Base-by-base conservation (phyloP, 1,284 basidiomycete genomes). In the Phylloboletellus chloephorus region DNA sequence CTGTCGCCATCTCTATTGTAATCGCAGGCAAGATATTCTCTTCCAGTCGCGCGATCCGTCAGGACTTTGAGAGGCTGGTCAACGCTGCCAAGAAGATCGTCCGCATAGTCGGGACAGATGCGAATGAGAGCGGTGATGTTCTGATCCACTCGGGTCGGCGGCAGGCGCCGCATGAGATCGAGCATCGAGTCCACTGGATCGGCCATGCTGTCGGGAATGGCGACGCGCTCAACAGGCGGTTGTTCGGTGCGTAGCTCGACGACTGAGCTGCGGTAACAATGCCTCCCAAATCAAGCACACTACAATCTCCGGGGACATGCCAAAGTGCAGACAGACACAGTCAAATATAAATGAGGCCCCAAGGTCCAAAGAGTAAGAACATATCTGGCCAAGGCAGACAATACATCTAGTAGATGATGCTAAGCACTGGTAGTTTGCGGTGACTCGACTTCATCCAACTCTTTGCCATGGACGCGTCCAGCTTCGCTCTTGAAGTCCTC, bases 1-100 rank as follows among this genome's bases (percentile, higher is more conserved):
- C 88, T 88, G 58, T 96, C 92, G 3, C 93, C 94, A 59, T 98
- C 96, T 23, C 91, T 75, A 68, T 98, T 98, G 64, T 98, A 99
- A 65, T 98, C 96, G 64, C 95, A 97, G 23, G 88, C 87, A 30
- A 99, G 79, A 61, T 89, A 99, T 43, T 98, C 92, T 52, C 79
- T 79, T 9, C 91, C 90, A 1, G 79, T 83, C 7, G 77, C 74
- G 25, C 73, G 74, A 71, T 98, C 95, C 28, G 77, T 79, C 64
- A 78, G 75, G 39, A 97, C 71, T 57, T 83, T 81, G 50, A 98
- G 72, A 9, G 96, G 96, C 64, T 95, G 89, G 72, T 99, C 96
- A 48, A 98, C 93, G 48, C 88, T 91, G 30, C 89, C 88, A 39
- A 95, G 74, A 19, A 99, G 78, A 67, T 98, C 96, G 57, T 98